These are phyloP conservation scores for Claviceps monticola DNA, from an alignment of 2,329 filamentous ascomycete genomes.

Conservation along the genomic window DNA sequence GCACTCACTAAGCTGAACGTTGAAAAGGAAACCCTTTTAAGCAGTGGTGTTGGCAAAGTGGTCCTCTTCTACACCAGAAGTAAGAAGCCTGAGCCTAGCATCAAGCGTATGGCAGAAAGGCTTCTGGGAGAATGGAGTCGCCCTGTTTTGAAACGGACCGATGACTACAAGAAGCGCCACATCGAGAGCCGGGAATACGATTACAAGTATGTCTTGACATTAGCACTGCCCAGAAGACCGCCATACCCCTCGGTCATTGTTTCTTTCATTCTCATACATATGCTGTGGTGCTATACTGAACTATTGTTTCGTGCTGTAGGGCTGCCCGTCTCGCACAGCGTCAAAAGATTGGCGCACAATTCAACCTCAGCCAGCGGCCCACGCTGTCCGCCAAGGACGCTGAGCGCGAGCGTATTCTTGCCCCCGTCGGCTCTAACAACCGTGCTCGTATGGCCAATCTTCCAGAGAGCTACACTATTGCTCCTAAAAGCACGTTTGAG, in stretches of 20 bases:
- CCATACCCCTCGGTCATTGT: not conserved
- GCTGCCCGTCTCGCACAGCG: slow-evolving; percentile 40
- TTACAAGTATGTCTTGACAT: slow-evolving; percentile 32
- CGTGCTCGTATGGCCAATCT: slow-evolving; percentile 41
- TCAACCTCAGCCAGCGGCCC: slow-evolving; percentile 36
- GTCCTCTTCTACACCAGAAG: slow-evolving; percentile 95
- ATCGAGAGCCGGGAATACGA: slow-evolving; percentile 51
- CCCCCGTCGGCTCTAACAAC: slow-evolving; percentile 39
- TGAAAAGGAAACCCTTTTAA: slow-evolving; percentile 78
- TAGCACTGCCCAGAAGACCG: not conserved
- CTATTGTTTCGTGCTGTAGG: slow-evolving; percentile 17
- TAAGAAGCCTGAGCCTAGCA: slow-evolving; percentile 72
- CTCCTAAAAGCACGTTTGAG: slow-evolving; percentile 48
- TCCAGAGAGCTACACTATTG: slow-evolving; percentile 44
- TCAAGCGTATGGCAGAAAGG: slow-evolving; percentile 88
- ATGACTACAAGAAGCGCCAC: slow-evolving; percentile 81
- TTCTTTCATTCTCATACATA: not conserved
- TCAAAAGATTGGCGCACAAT: slow-evolving; percentile 32
- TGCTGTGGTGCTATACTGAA: slow-evolving; percentile 3
- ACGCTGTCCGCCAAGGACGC: slow-evolving; percentile 29
- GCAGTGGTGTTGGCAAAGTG: slow-evolving; percentile 90
- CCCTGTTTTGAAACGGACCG: slow-evolving; percentile 82
- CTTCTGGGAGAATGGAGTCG: slow-evolving; percentile 93
- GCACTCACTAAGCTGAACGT: slow-evolving; percentile 71
- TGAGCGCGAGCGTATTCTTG: slow-evolving; percentile 45